Conservation (phyloP, 2,329 filamentous ascomycete species). For the Bretziella fagacearum region DNA sequence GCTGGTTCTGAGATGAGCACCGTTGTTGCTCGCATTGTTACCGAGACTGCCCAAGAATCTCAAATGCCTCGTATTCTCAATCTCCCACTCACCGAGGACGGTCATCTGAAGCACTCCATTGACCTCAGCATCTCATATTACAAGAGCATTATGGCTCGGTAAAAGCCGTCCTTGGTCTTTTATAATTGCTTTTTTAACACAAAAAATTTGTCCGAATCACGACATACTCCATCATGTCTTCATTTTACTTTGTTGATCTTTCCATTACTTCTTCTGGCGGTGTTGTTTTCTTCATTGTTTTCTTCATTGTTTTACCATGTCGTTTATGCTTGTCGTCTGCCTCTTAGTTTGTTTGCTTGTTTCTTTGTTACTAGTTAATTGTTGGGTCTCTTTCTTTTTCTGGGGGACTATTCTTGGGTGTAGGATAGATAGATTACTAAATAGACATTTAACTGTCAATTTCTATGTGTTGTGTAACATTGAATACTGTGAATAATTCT, state of each 20-base stretch:
- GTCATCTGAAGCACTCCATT: constrained; percentile 51
- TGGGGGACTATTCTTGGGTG: not conserved
- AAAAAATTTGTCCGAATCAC: too few relatives aligned
- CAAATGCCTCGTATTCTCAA: constrained; percentile 31
- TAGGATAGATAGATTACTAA: constrained; percentile 3
- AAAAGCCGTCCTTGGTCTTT: too few relatives aligned
- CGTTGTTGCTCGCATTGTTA: constrained; percentile 49
- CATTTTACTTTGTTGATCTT: not conserved
- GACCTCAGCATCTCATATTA: constrained; percentile 56
- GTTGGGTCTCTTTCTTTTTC: not conserved
- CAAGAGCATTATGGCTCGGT: constrained; percentile 39
- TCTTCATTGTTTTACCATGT: constrained; percentile 1
- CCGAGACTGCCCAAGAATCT: constrained; percentile 30
- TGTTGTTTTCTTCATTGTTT: constrained; percentile 3
- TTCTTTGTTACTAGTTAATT: not conserved
- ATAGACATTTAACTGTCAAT: not conserved
- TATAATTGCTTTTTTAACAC: too few relatives aligned
- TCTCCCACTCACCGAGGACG: constrained; percentile 55
- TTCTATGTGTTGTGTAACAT: not conserved
- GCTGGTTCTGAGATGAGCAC: constrained; percentile 71
- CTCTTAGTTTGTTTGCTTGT: constrained; percentile 4
- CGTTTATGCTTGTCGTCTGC: constrained; percentile 2
- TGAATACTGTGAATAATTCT: not conserved
- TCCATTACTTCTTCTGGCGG: not conserved
- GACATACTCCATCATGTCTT: too few relatives aligned